Conservation (phyloP, 306 rosid species). For the Malus asiatica region DNA sequence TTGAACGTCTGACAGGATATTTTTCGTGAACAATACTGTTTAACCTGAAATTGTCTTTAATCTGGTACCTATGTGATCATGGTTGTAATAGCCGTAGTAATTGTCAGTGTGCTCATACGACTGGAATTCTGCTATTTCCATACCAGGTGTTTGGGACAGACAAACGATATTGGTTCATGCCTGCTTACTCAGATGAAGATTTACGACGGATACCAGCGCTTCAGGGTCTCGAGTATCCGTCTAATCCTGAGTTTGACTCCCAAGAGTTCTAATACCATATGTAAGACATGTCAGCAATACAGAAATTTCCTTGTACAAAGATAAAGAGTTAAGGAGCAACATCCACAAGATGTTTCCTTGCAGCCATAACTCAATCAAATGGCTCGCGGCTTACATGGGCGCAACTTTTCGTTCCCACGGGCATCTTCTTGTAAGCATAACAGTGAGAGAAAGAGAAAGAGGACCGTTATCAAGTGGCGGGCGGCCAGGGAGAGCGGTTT, state of each 20-base stretch:
- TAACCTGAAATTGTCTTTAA: background rate
- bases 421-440: slow-evolving; percentile 7
- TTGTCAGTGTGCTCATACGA: background rate
- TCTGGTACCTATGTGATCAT: background rate
- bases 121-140: slow-evolving; percentile 10
- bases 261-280: slow-evolving; percentile 48
- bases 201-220: slow-evolving; percentile 79
- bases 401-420: slow-evolving; percentile 16
- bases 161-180: slow-evolving; percentile 86
- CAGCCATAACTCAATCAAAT: slow-evolving; percentile 24
- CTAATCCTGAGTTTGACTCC: slow-evolving; percentile 82
- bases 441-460: background rate
- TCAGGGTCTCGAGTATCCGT: slow-evolving; percentile 94
- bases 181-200: slow-evolving; percentile 93
- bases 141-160: slow-evolving; percentile 84
- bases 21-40: background rate
- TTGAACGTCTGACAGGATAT: background rate
- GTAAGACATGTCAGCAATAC: slow-evolving; percentile 12
- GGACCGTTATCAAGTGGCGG: background rate
- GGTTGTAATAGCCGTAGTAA: background rate
- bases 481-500: slow-evolving; percentile 22
- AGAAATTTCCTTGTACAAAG: slow-evolving; percentile 15
- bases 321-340: slow-evolving; percentile 17
- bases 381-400: slow-evolving; percentile 19
- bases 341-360: slow-evolving; percentile 15